Base-by-base conservation (phyloP, 805 yeast species). In the Candida krabiensis region DNA sequence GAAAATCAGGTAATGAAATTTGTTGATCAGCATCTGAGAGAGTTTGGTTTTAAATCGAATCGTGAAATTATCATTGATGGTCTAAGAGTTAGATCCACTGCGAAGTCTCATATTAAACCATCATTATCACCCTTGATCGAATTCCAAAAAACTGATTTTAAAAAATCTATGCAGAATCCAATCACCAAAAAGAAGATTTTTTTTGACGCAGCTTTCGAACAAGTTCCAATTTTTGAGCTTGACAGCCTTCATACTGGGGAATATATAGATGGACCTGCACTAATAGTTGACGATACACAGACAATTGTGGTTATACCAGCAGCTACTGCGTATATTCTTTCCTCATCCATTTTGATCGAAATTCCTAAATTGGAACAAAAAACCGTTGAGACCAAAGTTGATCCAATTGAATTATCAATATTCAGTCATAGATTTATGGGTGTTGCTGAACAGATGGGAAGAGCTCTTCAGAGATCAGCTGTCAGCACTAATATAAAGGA, bases 1-100 rank as follows among this genome's bases (percentile, higher is more conserved):
- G 29, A 25, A 15, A 61, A 65, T 14, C 71, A 71, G 46, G 47
- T 56, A 11, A 54, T 60, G 27, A 65, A 67, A 33, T 85, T 83
- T 56, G 60, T 72, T 28, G 63, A 67, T n/a, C 63, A 68, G 38
- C 93, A 86, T 53, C 66, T 73, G 44, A 67, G 77, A 40, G 93
- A 86, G 56, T 86, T 85, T 61, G 91, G 91, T 0, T 86, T 86
- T 58, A 59, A 75, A 6, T 73, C 79, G 38, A 68, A 68, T 13
- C 70, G 75, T 21, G 69, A 80, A 32, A 74, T 72, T 19, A 69
- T 85, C 19, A 79, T 85, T 12, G 86, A 80, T 50, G 91, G 85
- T 56, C 67, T 83, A 17, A 70, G 95, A 45, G 80, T 83, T 4
- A 70, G 95, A 38, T 84, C 83, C 1, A 70, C 80, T 38, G 93